These are phyloP conservation scores for Mycotypha africana DNA, from an alignment of 371 early-diverging fungal species.

Conservation along the genomic window DNA sequence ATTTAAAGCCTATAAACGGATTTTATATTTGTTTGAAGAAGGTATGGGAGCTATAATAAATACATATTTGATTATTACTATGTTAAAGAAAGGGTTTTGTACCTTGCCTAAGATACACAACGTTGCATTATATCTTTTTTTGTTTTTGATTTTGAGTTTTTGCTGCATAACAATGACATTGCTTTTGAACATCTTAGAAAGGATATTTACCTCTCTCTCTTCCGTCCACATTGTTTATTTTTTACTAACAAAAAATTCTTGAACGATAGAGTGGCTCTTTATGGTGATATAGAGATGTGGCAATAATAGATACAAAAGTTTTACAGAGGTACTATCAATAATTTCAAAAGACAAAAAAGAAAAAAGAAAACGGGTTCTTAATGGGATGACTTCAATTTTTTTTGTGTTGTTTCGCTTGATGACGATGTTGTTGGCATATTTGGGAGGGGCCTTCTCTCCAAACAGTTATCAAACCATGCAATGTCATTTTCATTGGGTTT, in stretches of 20 bases:
- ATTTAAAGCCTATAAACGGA: conserved; percentile 9
- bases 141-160: conserved; percentile 7
- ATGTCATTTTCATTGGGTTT: conserved; percentile 5
- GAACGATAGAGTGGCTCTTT: conserved; percentile 7
- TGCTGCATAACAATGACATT: conserved; percentile 10
- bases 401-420: neutral
- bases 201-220: conserved; percentile 3
- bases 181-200: conserved; percentile 6
- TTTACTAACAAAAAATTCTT: conserved; percentile 5
- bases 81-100: conserved; percentile 5
- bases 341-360: conserved; percentile 1
- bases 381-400: neutral
- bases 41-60: conserved; percentile 6
- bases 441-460: conserved; percentile 9
- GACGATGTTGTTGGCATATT: conserved; percentile 5
- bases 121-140: conserved; percentile 3
- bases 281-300: conserved; percentile 8
- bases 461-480: conserved; percentile 4
- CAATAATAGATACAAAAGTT: conserved; percentile 6
- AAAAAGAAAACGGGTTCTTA: conserved; percentile 1
- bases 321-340: conserved; percentile 10
- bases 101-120: conserved; percentile 1
- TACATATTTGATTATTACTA: conserved; percentile 12
- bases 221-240: conserved; percentile 8
- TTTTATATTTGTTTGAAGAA: conserved; percentile 10